Conservation (phyloP, 768 basidiomycete species). For the Podaxis sp. region DNA sequence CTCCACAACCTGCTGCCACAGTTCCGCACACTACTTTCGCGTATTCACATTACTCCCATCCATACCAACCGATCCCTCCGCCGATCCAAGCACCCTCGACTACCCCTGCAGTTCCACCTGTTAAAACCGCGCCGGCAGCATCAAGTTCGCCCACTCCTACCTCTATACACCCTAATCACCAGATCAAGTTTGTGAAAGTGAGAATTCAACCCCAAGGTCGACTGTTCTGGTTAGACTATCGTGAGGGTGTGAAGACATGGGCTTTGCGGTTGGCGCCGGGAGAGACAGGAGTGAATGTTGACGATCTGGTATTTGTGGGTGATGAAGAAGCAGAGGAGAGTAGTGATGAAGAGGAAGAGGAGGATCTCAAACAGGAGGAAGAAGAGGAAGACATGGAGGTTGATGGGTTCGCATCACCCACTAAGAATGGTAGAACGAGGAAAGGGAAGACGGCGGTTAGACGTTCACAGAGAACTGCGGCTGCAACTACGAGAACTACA, state of each 20-base stretch:
- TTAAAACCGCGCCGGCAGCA: slow-evolving; percentile 22
- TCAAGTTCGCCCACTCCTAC: slow-evolving; percentile 37
- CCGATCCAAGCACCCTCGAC: slow-evolving; percentile 19
- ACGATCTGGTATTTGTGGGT: slow-evolving; percentile 47
- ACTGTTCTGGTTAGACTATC: slow-evolving; percentile 52
- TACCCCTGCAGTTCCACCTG: slow-evolving; percentile 17
- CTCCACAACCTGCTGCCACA: slow-evolving; percentile 28
- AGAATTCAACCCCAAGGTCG: slow-evolving; percentile 58
- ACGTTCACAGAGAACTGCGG: slow-evolving; percentile 17
- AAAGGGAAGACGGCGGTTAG: slow-evolving; percentile 33
- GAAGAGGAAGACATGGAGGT: slow-evolving; percentile 43
- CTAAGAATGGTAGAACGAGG: slow-evolving; percentile 38
- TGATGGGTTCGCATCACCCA: slow-evolving; percentile 31
- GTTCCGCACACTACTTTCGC: slow-evolving; percentile 27
- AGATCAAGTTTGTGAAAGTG: slow-evolving; percentile 49
- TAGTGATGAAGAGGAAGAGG: slow-evolving; percentile 47
- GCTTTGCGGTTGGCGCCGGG: slow-evolving; percentile 53
- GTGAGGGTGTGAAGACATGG: slow-evolving; percentile 75
- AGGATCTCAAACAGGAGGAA: slow-evolving; percentile 31
- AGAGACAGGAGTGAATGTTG: slow-evolving; percentile 54
- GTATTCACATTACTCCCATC: slow-evolving; percentile 49
- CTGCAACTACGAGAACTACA: slow-evolving; percentile 17
- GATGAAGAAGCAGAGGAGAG: slow-evolving; percentile 59
- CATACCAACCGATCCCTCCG: slow-evolving; percentile 37
- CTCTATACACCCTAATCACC: slow-evolving; percentile 36